phyloP scores from a whole-genome alignment of 345 rosid genomes.

The Psidium guajava region DNA sequence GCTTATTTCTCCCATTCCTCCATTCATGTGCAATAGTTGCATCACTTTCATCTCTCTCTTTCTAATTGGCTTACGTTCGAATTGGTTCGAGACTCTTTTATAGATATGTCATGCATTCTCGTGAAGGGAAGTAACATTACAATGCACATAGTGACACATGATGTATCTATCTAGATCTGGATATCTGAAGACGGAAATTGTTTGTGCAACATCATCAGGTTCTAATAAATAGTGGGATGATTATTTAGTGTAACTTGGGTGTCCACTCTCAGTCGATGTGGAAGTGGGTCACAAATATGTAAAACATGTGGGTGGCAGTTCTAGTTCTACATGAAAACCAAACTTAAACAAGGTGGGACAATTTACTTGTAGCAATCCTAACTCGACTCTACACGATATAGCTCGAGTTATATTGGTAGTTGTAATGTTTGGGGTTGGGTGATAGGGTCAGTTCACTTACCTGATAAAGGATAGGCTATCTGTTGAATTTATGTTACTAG shows the following conservation, averaged over 20 bases:
- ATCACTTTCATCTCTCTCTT: neutral
- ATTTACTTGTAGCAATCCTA: neutral
- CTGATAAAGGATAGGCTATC: neutral
- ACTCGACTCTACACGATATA: neutral
- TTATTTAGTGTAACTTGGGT: neutral
- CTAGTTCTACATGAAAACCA: neutral
- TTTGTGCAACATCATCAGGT: neutral
- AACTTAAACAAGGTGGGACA: neutral
- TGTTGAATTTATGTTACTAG: neutral
- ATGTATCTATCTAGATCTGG: neutral
- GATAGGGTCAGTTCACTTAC: neutral
- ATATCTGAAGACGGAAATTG: neutral
- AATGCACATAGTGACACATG: neutral
- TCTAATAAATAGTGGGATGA: neutral
- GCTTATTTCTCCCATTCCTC: constrained; percentile 26
- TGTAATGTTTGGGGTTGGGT: neutral
- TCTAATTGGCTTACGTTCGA: neutral
- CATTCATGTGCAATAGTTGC: constrained; percentile 34
- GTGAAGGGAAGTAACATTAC: neutral
- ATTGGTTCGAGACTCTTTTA: neutral
- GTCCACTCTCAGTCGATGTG: neutral
- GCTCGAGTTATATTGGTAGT: neutral
- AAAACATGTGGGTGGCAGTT: neutral
- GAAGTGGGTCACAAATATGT: neutral
- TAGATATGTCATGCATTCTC: neutral